These are phyloP conservation scores for Dothideomycetes sp. DNA, from an alignment of 2,329 filamentous ascomycete genomes.

Conservation along the genomic window DNA sequence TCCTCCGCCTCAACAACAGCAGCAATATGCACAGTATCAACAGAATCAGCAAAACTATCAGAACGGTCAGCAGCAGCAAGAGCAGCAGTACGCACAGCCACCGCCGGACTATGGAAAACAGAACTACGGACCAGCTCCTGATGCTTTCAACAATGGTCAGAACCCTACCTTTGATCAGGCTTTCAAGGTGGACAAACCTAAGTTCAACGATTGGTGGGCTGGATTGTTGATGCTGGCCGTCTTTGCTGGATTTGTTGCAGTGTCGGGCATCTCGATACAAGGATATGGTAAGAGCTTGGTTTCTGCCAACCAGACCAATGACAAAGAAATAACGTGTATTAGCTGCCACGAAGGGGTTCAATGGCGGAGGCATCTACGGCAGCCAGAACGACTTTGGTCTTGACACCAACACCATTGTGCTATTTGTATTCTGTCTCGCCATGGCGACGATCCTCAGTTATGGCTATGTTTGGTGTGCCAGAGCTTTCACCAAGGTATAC, in stretches of 20 bases:
- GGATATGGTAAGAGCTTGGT: constrained; percentile 45
- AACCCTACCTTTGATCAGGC: constrained; percentile 60
- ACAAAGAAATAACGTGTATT: no score
- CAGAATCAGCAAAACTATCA: constrained; percentile 12
- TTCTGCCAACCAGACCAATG: not conserved
- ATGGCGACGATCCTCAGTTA: constrained; percentile 67
- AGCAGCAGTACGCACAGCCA: constrained; percentile 14
- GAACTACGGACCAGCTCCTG: constrained; percentile 18
- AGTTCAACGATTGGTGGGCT: constrained; percentile 86
- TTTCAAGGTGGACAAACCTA: constrained; percentile 74
- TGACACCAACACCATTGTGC: constrained; percentile 72
- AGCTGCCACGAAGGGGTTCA: constrained; percentile 48
- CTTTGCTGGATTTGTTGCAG: constrained; percentile 61
- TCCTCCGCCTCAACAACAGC: constrained; percentile 16
- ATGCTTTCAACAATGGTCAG: constrained; percentile 20
- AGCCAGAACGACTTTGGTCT: constrained; percentile 56
- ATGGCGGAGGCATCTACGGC: constrained; percentile 64
- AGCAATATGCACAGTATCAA: constrained; percentile 20
- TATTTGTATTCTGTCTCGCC: constrained; percentile 69
- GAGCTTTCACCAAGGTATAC: constrained; percentile 51
- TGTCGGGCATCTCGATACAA: constrained; percentile 64
- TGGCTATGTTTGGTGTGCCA: constrained; percentile 63
- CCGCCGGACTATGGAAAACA: constrained; percentile 28
- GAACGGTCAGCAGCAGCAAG: constrained; percentile 10
- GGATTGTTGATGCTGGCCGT: constrained; percentile 64